Evolutionary conservation across 1,284 basidiomycete genomes (phyloP).

Genomic region (Mycena sp.): DNA sequence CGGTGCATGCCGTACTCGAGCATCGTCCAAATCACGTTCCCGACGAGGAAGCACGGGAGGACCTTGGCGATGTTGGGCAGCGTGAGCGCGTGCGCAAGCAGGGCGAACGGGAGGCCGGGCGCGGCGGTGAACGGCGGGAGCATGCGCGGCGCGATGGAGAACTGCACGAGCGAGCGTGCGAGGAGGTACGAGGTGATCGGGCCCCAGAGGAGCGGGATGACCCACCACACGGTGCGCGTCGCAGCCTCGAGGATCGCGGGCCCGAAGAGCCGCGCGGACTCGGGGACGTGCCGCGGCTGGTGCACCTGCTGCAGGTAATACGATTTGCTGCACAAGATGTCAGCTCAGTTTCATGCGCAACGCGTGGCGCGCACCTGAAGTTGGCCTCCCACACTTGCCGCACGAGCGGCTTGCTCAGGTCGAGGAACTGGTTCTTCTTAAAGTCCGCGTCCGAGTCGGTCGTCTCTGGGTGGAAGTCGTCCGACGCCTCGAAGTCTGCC

Average conservation of each 20-base stretch:
- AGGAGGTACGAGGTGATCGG: slow-evolving; percentile 89
- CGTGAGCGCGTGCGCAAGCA: slow-evolving; percentile 54
- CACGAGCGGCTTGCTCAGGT: slow-evolving; percentile 88
- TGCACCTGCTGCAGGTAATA: slow-evolving; percentile 98
- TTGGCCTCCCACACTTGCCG: slow-evolving; percentile 86
- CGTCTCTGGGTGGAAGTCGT: slow-evolving; percentile 90
- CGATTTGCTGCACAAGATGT: slow-evolving; percentile 69
- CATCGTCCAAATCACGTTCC: slow-evolving; percentile 94
- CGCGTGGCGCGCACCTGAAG: slow-evolving; percentile 64
- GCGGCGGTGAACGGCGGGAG: slow-evolving; percentile 65
- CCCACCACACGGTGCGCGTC: slow-evolving; percentile 94
- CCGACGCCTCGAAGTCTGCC: slow-evolving; percentile 85
- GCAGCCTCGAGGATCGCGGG: slow-evolving; percentile 87
- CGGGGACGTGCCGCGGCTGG: slow-evolving; percentile 90
- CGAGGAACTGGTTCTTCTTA: slow-evolving; percentile 92
- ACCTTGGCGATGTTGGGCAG: slow-evolving; percentile 59
- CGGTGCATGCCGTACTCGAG: slow-evolving; percentile 97
- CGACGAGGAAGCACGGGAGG: slow-evolving; percentile 76
- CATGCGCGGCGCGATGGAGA: slow-evolving; percentile 57
- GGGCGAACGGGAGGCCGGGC: slow-evolving; percentile 63
- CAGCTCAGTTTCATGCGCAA: background rate
- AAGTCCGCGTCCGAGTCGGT: slow-evolving; percentile 84
- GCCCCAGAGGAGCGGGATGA: slow-evolving; percentile 92
- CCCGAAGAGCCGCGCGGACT: slow-evolving; percentile 91
- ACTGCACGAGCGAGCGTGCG: slow-evolving; percentile 85